Conservation (phyloP, 1,139 yeast species). For the Zygosaccharomyces pseudobailii region DNA sequence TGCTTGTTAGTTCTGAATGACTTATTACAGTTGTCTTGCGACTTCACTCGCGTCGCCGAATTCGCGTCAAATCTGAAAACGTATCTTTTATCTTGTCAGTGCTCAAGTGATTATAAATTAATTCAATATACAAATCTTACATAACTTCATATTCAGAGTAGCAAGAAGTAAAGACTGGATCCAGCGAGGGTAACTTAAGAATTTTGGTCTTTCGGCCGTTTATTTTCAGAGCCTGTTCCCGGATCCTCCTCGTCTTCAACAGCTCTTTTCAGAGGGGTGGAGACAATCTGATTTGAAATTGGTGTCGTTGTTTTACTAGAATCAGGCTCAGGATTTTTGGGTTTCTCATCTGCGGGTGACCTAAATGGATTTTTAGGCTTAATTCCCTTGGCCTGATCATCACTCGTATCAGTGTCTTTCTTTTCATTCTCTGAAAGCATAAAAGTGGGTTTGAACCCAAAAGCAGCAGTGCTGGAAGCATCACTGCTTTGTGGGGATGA, state of each 20-base stretch:
- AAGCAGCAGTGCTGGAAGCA: slow-evolving; percentile 1
- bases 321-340: slow-evolving; percentile 2
- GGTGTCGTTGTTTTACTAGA: slow-evolving; percentile 1
- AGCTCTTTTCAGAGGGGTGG: slow-evolving; percentile 10
- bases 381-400: not conserved
- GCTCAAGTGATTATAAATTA: too few species aligned
- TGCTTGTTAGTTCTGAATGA: too few species aligned
- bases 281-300: slow-evolving; percentile 3
- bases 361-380: slow-evolving; percentile 9
- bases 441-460: slow-evolving; percentile 12
- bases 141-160: too few species aligned
- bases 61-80: too few species aligned
- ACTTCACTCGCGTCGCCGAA: too few species aligned
- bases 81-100: not conserved
- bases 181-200: not conserved
- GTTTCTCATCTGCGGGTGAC: slow-evolving; percentile 1
- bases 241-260: slow-evolving; percentile 8
- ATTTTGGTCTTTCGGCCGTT: slow-evolving; percentile 1
- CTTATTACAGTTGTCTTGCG: too few species aligned
- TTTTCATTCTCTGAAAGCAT: slow-evolving; percentile 1
- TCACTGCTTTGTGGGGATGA: slow-evolving; percentile 5
- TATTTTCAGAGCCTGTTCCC: not conserved
- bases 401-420: not conserved
- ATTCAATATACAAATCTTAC: too few species aligned
- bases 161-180: too few species aligned